Percentiles rank a stretch among this genome's conserved stretches.
phyloP scores from a whole-genome alignment of 2,329 filamentous ascomycete genomes.

The Graphilbum fragrans region DNA sequence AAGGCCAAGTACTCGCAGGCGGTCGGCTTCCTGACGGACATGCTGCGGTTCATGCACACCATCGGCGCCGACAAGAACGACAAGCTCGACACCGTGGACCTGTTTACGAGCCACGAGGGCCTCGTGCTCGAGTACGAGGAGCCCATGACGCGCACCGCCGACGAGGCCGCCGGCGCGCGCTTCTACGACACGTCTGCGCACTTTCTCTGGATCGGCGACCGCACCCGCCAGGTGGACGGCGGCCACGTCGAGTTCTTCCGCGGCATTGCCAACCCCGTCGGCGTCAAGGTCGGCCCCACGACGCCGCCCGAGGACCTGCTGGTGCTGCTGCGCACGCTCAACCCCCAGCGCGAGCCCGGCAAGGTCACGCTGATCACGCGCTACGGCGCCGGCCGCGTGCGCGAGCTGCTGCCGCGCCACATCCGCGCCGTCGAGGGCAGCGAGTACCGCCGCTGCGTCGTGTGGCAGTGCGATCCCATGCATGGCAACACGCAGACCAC shows the following conservation, averaged over 20 bases:
- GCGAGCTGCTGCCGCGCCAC: conserved; percentile 64
- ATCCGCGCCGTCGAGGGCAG: conserved; percentile 80
- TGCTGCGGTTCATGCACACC: conserved; percentile 85
- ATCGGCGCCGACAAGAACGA: conserved; percentile 80
- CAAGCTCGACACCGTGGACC: conserved; percentile 80
- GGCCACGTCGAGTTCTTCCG: conserved; percentile 97
- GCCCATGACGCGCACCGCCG: conserved; percentile 52
- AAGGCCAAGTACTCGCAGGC: conserved; percentile 80
- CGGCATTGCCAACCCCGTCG: conserved; percentile 89
- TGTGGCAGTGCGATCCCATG: conserved; percentile 99
- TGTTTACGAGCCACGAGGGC: conserved; percentile 93
- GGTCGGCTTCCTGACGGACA: conserved; percentile 77
- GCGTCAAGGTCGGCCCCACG: conserved; percentile 87
- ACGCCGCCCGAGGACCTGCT: conserved; percentile 69
- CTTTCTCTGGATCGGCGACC: conserved; percentile 97
- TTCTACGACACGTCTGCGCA: conserved; percentile 94
- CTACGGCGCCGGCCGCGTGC: conserved; percentile 73
- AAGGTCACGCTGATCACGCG: conserved; percentile 95
- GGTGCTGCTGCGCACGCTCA: conserved; percentile 69
- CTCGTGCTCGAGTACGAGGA: conserved; percentile 92
- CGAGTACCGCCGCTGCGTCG: conserved; percentile 52
- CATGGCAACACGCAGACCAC: conserved; percentile 71
- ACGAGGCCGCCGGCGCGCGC: conserved; percentile 20
- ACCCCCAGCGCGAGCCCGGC: conserved; percentile 69
- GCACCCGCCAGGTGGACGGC: conserved; percentile 84